A percentile compares a stretch with the other conserved stretches of the same genome.
These are phyloP conservation scores for Xylariales sp. DNA, from an alignment of 2,329 filamentous ascomycete species.

Conservation along the genomic window DNA sequence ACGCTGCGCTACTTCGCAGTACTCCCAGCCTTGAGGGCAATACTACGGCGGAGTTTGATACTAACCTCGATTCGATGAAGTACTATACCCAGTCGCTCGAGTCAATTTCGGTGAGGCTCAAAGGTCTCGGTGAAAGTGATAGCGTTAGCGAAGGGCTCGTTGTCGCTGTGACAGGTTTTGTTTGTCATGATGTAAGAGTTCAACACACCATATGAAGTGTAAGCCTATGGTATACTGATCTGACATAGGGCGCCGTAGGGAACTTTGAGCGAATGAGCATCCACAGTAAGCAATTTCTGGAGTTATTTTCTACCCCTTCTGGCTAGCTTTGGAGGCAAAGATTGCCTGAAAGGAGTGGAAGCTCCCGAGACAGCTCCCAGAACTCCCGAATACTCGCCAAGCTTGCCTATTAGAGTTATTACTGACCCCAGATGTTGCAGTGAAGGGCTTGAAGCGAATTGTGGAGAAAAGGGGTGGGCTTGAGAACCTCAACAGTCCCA, in stretches of 20 bases:
- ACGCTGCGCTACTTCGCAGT: conserved; percentile 17
- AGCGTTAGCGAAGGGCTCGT: conserved; percentile 18
- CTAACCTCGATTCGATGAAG: conserved; percentile 18
- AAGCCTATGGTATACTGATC: too few relatives aligned
- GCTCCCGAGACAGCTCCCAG: too few relatives aligned
- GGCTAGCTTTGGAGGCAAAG: too few relatives aligned
- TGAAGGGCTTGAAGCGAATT: conserved; percentile 21
- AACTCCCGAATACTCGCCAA: too few relatives aligned
- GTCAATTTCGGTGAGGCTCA: conserved; percentile 18
- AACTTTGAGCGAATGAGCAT: conserved; percentile 21
- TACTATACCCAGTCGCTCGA: conserved; percentile 22
- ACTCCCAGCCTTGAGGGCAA: conserved; percentile 9
- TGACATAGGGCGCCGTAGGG: conserved; percentile 17
- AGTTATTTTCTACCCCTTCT: too few relatives aligned
- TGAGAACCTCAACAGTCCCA: conserved; percentile 16
- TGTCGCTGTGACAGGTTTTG: conserved; percentile 20
- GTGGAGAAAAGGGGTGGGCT: conserved; percentile 21
- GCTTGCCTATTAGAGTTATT: too few relatives aligned
- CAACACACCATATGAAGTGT: too few relatives aligned
- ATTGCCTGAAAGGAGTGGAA: too few relatives aligned
- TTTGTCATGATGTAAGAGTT: conserved; percentile 22
- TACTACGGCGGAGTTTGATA: conserved; percentile 14
- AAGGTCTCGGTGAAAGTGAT: conserved; percentile 13
- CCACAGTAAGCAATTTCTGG: too few relatives aligned
- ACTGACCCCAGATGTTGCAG: too few relatives aligned